Evolutionary conservation across 305 asterid genomes (phyloP).

Genomic region (Lippia alba): DNA sequence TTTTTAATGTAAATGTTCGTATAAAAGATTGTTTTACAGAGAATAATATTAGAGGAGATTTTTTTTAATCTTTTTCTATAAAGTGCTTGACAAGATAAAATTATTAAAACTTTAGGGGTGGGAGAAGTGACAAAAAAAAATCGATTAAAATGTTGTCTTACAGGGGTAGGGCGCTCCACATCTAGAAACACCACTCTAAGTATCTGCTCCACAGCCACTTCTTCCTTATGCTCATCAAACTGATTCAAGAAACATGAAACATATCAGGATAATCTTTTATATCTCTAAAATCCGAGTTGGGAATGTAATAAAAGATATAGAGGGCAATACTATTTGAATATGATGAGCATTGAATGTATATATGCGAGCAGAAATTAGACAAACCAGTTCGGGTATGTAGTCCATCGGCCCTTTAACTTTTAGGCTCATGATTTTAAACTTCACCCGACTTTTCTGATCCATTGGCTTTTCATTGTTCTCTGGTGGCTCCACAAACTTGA

Average conservation of each 20-base stretch:
- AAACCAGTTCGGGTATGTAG: slow-evolving; percentile 85
- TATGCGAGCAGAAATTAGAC: slow-evolving; percentile 8
- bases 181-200: slow-evolving; percentile 88
- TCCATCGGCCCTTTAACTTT: slow-evolving; percentile 91
- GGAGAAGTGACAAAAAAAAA: too few species aligned
- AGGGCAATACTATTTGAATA: background rate
- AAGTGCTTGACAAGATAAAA: too few species aligned
- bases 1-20: background rate
- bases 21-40: too few species aligned
- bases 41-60: too few species aligned
- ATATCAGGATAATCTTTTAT: slow-evolving; percentile 7
- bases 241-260: slow-evolving; percentile 39
- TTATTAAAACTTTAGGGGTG: too few species aligned
- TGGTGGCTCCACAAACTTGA: slow-evolving; percentile 95
- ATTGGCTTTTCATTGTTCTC: slow-evolving; percentile 91
- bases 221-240: slow-evolving; percentile 94
- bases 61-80: too few species aligned
- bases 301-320: background rate
- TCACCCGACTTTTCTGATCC: slow-evolving; percentile 90
- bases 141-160: slow-evolving; percentile 39
- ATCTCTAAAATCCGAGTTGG: background rate
- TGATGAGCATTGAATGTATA: background rate
- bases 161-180: slow-evolving; percentile 79
- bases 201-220: slow-evolving; percentile 88
- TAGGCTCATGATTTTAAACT: slow-evolving; percentile 94